These are phyloP conservation scores for Gyromitra esculenta DNA, from an alignment of 2,329 filamentous ascomycete genomes.

Conservation along the genomic window DNA sequence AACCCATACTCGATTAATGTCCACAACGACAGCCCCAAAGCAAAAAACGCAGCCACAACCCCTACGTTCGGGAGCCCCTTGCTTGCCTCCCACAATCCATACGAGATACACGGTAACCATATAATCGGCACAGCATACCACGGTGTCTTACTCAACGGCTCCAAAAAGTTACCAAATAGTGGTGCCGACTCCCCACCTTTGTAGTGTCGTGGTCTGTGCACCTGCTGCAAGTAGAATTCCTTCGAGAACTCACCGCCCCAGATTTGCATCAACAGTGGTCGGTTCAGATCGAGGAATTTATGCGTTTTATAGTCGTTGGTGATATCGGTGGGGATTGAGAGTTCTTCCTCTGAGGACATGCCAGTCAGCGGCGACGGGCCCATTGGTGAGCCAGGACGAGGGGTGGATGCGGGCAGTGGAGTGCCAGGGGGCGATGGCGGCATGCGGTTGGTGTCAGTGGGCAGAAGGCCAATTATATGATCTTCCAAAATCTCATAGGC, in stretches of 20 bases:
- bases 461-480: constrained; percentile 81
- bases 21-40: constrained; percentile 81
- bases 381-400: constrained; percentile 34
- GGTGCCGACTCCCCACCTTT: constrained; percentile 91
- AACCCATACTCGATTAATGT: constrained; percentile 87
- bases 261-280: constrained; percentile 85
- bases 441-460: constrained; percentile 62
- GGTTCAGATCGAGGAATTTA: constrained; percentile 91
- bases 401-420: constrained; percentile 32
- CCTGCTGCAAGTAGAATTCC: constrained; percentile 95
- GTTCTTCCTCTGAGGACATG: constrained; percentile 87
- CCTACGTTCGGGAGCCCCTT: constrained; percentile 64
- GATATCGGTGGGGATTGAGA: constrained; percentile 84
- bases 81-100: constrained; percentile 74
- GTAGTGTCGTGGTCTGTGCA: constrained; percentile 95
- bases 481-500: constrained; percentile 98
- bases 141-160: constrained; percentile 92
- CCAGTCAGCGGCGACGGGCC: constrained; percentile 68
- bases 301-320: constrained; percentile 81
- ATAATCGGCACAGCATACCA: constrained; percentile 89
- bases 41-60: constrained; percentile 69
- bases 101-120: constrained; percentile 83
- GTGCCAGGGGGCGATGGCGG: constrained; percentile 53
- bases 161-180: constrained; percentile 97
- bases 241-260: constrained; percentile 90